Evolutionary conservation across 148 eudicot species (phyloP).

Genomic region (Diospyros kaki): DNA sequence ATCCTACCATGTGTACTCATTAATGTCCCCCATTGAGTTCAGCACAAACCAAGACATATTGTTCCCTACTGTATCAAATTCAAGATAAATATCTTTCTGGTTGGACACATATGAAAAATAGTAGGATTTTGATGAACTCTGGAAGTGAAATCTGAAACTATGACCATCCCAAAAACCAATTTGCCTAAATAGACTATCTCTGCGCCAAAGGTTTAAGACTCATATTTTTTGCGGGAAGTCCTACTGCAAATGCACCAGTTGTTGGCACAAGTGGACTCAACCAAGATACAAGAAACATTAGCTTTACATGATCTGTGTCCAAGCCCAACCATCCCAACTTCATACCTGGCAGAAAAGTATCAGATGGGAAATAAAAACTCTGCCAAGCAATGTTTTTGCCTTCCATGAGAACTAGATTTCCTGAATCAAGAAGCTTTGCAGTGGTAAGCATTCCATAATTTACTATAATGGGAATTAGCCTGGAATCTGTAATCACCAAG

Average conservation of each 20-base stretch:
- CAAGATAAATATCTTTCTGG: too few species aligned
- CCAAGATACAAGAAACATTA: conserved; percentile 16
- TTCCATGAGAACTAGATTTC: conserved; percentile 15
- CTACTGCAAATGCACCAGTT: conserved; percentile 4
- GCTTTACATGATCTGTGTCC: neutral
- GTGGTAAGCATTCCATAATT: neutral
- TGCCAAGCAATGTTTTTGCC: conserved; percentile 12
- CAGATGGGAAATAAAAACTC: conserved; percentile 24
- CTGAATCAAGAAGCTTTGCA: conserved; percentile 12
- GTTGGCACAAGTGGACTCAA: conserved; percentile 10
- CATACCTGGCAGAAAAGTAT: conserved; percentile 17
- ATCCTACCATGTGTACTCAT: too few species aligned
- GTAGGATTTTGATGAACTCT: too few species aligned
- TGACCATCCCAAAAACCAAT: neutral
- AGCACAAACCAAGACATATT: too few species aligned
- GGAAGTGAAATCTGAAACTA: too few species aligned
- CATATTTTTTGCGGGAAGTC: neutral
- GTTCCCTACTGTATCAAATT: too few species aligned
- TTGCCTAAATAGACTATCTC: neutral
- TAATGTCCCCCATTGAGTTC: too few species aligned
- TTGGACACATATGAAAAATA: too few species aligned
- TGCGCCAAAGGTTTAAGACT: neutral
- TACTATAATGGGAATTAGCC: too few species aligned
- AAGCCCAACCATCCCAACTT: conserved; percentile 11
- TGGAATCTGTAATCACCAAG: neutral